These are phyloP conservation scores for Selaginella tamariscina DNA, from an alignment of 75 land plant genomes.

Conservation along the genomic window DNA sequence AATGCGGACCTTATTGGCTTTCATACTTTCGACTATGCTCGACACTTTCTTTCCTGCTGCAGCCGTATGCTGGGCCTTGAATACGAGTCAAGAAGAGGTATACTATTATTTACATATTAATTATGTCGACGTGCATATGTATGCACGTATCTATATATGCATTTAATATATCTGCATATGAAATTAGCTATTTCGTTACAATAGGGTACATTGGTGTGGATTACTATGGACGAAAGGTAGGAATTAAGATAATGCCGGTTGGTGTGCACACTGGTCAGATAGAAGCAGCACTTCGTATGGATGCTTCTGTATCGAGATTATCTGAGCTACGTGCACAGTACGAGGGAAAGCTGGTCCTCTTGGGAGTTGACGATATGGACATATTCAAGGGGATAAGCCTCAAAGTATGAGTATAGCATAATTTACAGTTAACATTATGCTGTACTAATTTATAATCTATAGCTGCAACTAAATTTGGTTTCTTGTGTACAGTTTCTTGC, in stretches of 20 bases:
- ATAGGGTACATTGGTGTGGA: conserved; percentile 75
- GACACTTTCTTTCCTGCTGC: conserved; percentile 67
- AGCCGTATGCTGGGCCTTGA: conserved; percentile 77
- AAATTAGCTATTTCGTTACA: too few species aligned
- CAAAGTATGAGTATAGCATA: too few species aligned
- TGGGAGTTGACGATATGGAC: conserved; percentile 65
- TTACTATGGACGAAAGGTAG: conserved; percentile 68
- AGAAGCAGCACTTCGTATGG: conserved; percentile 38
- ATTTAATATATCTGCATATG: too few species aligned
- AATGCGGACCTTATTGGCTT: conserved; percentile 69
- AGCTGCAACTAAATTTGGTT: too few species aligned
- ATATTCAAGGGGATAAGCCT: conserved; percentile 78
- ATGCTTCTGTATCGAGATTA: conserved; percentile 32
- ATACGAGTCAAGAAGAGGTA: conserved; percentile 63
- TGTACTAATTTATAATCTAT: too few species aligned
- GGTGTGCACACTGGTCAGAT: conserved; percentile 76
- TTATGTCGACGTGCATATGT: too few species aligned
- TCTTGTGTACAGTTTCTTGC: too few species aligned
- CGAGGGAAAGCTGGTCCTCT: conserved; percentile 38
- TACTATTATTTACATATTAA: too few species aligned
- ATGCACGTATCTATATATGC: too few species aligned
- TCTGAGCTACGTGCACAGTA: conserved; percentile 45
- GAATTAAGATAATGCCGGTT: conserved; percentile 67
- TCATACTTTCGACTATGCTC: conserved; percentile 59
- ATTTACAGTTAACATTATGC: too few species aligned